phyloP scores from a whole-genome alignment of 345 rosid species.

The Clausena lansium region DNA sequence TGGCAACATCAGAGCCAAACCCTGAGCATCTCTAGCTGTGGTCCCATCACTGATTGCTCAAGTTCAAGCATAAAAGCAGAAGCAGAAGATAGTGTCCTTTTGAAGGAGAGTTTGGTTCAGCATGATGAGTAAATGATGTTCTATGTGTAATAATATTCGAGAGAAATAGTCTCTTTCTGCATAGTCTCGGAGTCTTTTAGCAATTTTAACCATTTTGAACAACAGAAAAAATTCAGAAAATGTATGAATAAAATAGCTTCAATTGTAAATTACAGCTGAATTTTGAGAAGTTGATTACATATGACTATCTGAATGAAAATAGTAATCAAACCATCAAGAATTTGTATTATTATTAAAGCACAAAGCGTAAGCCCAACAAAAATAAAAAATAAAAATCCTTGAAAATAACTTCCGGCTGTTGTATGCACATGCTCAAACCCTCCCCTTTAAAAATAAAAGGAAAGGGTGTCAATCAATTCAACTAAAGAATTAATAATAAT shows the following conservation, averaged over 20 bases:
- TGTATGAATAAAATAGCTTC: background rate
- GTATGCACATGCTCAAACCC: no score
- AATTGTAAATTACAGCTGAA: background rate
- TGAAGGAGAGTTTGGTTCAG: conserved; percentile 25
- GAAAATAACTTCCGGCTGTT: no score
- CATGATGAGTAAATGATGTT: background rate
- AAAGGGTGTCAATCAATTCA: no score
- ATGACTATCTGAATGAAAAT: background rate
- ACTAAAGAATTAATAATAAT: no score
- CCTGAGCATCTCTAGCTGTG: conserved; percentile 41
- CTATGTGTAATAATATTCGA: background rate
- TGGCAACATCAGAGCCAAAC: conserved; percentile 71
- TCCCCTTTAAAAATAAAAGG: no score
- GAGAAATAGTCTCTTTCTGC: background rate
- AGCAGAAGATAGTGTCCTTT: conserved; percentile 29
- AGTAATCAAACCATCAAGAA: background rate
- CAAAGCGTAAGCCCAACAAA: no score
- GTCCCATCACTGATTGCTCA: conserved; percentile 30
- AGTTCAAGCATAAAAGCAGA: conserved; percentile 30
- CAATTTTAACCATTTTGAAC: background rate
- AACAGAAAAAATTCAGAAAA: no score
- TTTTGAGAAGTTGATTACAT: background rate
- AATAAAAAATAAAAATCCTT: no score
- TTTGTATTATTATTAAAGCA: no score
- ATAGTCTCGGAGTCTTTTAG: background rate